Base-by-base conservation (phyloP, 23 red algal species). In the Chondrus crispus region DNA sequence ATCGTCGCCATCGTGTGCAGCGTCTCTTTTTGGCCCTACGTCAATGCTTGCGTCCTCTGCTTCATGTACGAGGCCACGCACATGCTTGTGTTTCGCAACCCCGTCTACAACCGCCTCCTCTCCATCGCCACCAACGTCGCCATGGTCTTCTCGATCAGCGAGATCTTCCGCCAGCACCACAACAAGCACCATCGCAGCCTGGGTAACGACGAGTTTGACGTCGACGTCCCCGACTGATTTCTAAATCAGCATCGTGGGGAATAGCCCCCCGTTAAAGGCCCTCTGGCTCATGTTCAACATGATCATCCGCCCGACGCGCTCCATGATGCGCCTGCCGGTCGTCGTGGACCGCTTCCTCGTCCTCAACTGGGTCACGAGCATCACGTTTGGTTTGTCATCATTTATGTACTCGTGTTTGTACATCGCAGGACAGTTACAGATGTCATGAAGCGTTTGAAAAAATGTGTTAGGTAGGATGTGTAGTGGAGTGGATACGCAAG, bases 51-150 rank as follows among this genome's bases (percentile, higher is more conserved):
- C 0, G 14, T 88, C 36, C 66, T 89, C 43, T 89, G 88, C 49
- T 90, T 96, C 38, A 68, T 96, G 8, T 88, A 96, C 74, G 95
- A 96, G 40, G 95, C 95, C 35, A 88, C 95, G 18, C 95, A 96
- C 66, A 93, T 91, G 48, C 79, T 96, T 3, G 70, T 96, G 20
- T 96, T 91, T 68, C 46, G 53, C 49, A 84, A 82, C 19, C 5
- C 82, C 4, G 68, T 64, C 4, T 83, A 58, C 51, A 96, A 96
- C 28, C 88, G 89, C 4, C 45, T 96, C 2, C 39, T 96, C 40
- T 75, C 84, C 22, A 86, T 89, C 62, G 42, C 52, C 12, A 62
- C 88, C 19, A 96, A 96, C 46, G 63, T 88, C 9, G 57, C 79
- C 36, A 63, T 91, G 77, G 50, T 96, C 24, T 41, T 96, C 20